These are phyloP conservation scores for Colletotrichum eleusines DNA, from an alignment of 2,329 filamentous ascomycete species.

Conservation along the genomic window DNA sequence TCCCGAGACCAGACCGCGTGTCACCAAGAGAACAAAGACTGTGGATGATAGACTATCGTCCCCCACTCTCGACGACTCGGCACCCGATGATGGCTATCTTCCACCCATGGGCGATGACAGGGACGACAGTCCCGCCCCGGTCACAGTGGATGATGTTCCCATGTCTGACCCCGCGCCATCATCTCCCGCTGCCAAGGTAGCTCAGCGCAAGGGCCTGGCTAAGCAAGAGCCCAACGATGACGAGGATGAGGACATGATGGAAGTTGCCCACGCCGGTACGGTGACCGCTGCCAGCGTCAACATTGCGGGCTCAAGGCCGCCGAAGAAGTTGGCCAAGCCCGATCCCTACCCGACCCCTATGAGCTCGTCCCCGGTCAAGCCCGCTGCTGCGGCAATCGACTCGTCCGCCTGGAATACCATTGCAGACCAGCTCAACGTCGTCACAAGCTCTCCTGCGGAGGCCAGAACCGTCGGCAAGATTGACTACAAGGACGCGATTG, in stretches of 20 bases:
- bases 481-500: constrained; percentile 85
- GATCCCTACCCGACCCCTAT: constrained; percentile 76
- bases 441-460: constrained; percentile 78
- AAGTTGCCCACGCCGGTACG: constrained; percentile 82
- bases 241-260: constrained; percentile 87
- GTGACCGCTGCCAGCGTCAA: constrained; percentile 82
- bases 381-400: constrained; percentile 73
- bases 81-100: constrained; percentile 67
- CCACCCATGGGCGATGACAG: constrained; percentile 53
- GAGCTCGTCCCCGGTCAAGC: constrained; percentile 80
- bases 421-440: constrained; percentile 85
- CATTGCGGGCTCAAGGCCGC: constrained; percentile 82
- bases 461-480: constrained; percentile 80
- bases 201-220: constrained; percentile 74
- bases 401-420: constrained; percentile 90
- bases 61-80: constrained; percentile 63
- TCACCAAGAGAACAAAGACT: constrained; percentile 68
- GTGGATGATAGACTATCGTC: constrained; percentile 62
- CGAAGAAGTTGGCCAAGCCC: constrained; percentile 79
- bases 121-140: constrained; percentile 69
- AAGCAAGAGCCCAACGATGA: constrained; percentile 67
- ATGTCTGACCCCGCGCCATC: constrained; percentile 91
- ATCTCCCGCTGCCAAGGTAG: constrained; percentile 84
- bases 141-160: constrained; percentile 61
- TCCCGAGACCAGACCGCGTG: constrained; percentile 63